Conservation (phyloP, 2,329 filamentous ascomycete genomes). For the Curvularia lunata region DNA sequence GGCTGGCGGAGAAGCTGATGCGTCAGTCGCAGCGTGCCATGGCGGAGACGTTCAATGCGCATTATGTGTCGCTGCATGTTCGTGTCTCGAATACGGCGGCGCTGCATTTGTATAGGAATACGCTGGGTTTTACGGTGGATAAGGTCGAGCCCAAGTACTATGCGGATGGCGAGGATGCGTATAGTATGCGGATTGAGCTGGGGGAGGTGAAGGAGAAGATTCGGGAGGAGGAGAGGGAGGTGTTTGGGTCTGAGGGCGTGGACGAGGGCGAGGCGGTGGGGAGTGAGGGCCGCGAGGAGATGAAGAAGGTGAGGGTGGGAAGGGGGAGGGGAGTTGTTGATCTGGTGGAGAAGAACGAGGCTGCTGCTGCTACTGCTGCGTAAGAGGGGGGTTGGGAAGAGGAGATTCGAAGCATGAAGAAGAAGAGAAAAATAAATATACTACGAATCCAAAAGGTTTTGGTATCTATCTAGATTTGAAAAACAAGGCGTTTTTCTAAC, state of each 20-base stretch:
- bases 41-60: constrained; percentile 90
- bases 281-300: constrained; percentile 42
- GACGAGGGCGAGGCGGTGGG: constrained; percentile 46
- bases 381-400: neutral
- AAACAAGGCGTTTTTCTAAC: too few species aligned
- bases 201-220: constrained; percentile 63
- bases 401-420: neutral
- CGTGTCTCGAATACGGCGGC: constrained; percentile 92
- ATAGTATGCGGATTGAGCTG: constrained; percentile 89
- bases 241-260: constrained; percentile 43
- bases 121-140: constrained; percentile 36
- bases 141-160: constrained; percentile 86
- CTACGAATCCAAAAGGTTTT: too few species aligned
- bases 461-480: too few species aligned
- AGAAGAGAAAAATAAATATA: neutral
- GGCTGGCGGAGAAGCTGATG: constrained; percentile 97
- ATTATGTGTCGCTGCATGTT: constrained; percentile 95
- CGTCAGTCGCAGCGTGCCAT: constrained; percentile 94
- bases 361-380: constrained; percentile 27
- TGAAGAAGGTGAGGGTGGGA: constrained; percentile 79
- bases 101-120: constrained; percentile 85
- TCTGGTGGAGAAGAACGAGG: constrained; percentile 73
- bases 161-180: constrained; percentile 96
- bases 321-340: constrained; percentile 79
- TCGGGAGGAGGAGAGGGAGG: constrained; percentile 46